phyloP scores from a whole-genome alignment of 1,284 basidiomycete species.

The Chiua sp. region DNA sequence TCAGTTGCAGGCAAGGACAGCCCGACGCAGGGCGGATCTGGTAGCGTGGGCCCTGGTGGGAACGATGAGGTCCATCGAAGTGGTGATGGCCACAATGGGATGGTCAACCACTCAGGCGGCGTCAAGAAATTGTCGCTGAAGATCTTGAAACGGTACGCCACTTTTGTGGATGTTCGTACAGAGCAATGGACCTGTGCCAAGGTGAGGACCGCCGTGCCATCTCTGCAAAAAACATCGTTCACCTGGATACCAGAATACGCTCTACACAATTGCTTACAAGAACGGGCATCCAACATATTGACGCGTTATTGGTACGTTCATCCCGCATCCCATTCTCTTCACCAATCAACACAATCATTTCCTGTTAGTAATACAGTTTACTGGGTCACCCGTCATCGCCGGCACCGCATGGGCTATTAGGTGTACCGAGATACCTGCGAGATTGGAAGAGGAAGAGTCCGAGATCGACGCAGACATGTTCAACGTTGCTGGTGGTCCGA shows the following conservation, averaged over 20 bases:
- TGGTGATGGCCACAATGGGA: constrained; percentile 22
- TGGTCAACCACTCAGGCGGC: constrained; percentile 25
- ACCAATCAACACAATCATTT: not conserved
- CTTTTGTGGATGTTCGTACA: constrained; percentile 90
- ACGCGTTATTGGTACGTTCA: constrained; percentile 67
- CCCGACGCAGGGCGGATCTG: constrained; percentile 31
- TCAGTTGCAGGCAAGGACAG: constrained; percentile 31
- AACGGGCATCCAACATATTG: constrained; percentile 83
- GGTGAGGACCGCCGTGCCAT: constrained; percentile 56
- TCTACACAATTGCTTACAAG: constrained; percentile 94
- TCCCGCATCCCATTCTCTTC: not conserved
- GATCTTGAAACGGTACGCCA: constrained; percentile 77
- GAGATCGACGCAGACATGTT: constrained; percentile 71
- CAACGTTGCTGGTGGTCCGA: constrained; percentile 66
- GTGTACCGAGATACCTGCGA: constrained; percentile 61
- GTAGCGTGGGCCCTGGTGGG: constrained; percentile 18
- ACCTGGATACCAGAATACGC: constrained; percentile 53
- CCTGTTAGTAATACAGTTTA: constrained; percentile 43
- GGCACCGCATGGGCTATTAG: constrained; percentile 91
- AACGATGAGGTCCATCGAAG: constrained; percentile 15
- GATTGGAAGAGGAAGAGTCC: constrained; percentile 71
- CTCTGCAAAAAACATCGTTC: constrained; percentile 7
- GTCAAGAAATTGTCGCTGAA: constrained; percentile 38
- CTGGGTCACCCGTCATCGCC: constrained; percentile 77
- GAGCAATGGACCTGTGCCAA: constrained; percentile 83